phyloP scores from a whole-genome alignment of 2,329 filamentous ascomycete species.

The Beauveria pseudobassiana region DNA sequence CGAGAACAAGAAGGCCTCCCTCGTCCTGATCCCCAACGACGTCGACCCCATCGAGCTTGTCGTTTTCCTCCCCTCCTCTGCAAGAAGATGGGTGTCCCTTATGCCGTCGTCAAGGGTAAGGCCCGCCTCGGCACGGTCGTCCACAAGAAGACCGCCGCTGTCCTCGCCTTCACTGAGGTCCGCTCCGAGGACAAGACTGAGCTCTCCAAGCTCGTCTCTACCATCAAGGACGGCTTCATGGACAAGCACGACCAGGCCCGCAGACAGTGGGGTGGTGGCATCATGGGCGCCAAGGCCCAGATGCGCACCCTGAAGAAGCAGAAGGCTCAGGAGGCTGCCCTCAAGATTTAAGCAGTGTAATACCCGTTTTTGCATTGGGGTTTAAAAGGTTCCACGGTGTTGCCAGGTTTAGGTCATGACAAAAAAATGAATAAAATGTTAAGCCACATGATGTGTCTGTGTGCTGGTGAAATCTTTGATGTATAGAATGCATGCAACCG shows the following conservation, averaged over 20 bases:
- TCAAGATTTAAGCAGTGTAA: conserved; percentile 78
- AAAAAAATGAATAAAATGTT: conserved; percentile 34
- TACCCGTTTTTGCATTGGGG: conserved; percentile 32
- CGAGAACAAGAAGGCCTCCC: conserved; percentile 99
- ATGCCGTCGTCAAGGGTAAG: conserved; percentile 99
- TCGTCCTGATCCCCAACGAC: conserved; percentile 98
- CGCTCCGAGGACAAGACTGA: conserved; percentile 97
- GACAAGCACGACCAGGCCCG: conserved; percentile 90
- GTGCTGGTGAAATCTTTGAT: background rate
- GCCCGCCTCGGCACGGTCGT: conserved; percentile 97
- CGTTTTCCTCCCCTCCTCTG: conserved; percentile 98
- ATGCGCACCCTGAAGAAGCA: conserved; percentile 73
- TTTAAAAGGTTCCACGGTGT: conserved; percentile 30
- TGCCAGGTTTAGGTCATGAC: conserved; percentile 33
- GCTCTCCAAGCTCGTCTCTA: conserved; percentile 90
- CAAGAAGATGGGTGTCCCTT: conserved; percentile 99
- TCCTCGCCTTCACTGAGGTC: conserved; percentile 92
- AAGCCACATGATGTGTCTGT: conserved; percentile 15
- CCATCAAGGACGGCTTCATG: conserved; percentile 96
- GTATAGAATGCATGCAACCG: background rate
- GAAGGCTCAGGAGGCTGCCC: conserved; percentile 87
- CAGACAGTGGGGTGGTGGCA: conserved; percentile 98
- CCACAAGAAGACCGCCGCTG: conserved; percentile 99
- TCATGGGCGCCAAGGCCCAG: conserved; percentile 95
- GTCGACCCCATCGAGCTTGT: conserved; percentile 99